phyloP scores from a whole-genome alignment of 2,329 filamentous ascomycete species.

The Aspergillus udagawae region DNA sequence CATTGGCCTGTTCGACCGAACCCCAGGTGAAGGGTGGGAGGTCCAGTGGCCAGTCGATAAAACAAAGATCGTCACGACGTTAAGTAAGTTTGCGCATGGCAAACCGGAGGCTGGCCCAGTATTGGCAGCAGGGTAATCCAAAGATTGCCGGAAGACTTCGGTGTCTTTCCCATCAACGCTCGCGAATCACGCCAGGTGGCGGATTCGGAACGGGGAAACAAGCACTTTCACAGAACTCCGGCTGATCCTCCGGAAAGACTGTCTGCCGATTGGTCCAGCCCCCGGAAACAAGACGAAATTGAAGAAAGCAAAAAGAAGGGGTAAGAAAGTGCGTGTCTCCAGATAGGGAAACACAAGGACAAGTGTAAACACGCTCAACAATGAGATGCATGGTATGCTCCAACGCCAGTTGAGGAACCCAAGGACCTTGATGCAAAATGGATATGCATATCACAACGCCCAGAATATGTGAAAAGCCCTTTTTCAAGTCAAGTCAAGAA shows the following conservation, averaged over 20 bases:
- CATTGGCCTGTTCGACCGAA: background rate
- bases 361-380: background rate
- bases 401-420: background rate
- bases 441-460: background rate
- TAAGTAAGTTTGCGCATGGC: background rate
- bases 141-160: background rate
- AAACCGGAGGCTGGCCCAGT: background rate
- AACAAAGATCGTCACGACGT: background rate
- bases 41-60: background rate
- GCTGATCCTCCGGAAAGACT: background rate
- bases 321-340: background rate
- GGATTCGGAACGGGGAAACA: background rate
- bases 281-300: conserved; percentile 1
- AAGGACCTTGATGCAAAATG: background rate
- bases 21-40: background rate
- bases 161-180: background rate
- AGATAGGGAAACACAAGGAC: background rate
- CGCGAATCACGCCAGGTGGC: background rate
- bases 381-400: background rate
- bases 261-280: background rate
- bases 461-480: background rate
- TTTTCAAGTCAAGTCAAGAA: background rate
- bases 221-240: background rate
- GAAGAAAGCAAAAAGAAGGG: background rate
- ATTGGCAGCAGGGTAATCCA: background rate